Conservation (phyloP, 2,329 filamentous ascomycete species). For the Pseudogymnoascus sp. region DNA sequence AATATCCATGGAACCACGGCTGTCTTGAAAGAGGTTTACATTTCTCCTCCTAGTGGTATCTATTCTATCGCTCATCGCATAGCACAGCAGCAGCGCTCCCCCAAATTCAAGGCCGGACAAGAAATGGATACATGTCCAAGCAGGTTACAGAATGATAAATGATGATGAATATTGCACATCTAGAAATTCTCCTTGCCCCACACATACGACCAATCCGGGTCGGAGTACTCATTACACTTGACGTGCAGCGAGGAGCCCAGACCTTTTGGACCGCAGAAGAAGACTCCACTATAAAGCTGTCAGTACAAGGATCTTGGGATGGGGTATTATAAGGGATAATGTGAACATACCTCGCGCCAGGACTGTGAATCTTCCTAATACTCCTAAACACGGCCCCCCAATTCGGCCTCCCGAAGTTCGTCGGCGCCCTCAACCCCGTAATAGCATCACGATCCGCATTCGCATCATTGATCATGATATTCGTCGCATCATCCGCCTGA, state of each 20-base stretch:
- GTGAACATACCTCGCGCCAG: slow-evolving; percentile 68
- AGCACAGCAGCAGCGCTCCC: neutral
- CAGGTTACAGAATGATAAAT: neutral
- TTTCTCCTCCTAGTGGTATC: neutral
- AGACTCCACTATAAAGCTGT: slow-evolving; percentile 49
- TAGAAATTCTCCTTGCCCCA: slow-evolving; percentile 46
- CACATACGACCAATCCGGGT: slow-evolving; percentile 55
- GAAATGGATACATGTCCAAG: neutral
- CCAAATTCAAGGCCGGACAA: neutral
- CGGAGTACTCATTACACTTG: slow-evolving; percentile 82
- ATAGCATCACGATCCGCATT: slow-evolving; percentile 79
- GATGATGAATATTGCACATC: slow-evolving; percentile 9
- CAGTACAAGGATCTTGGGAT: slow-evolving; percentile 76
- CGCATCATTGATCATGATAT: slow-evolving; percentile 88
- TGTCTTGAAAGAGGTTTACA: neutral
- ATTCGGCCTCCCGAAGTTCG: slow-evolving; percentile 78
- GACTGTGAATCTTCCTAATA: slow-evolving; percentile 68
- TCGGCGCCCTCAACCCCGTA: slow-evolving; percentile 71
- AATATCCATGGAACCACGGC: neutral
- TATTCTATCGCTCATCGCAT: neutral
- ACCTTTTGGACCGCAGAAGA: slow-evolving; percentile 79
- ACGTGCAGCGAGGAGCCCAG: slow-evolving; percentile 69
- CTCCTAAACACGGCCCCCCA: slow-evolving; percentile 87
- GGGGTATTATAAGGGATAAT: slow-evolving; percentile 78
- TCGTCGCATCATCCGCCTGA: slow-evolving; percentile 75